Percentiles rank a stretch among this genome's conserved stretches.
Conservation (phyloP, 257 asterid genomes). For the Ballota nigra region DNA sequence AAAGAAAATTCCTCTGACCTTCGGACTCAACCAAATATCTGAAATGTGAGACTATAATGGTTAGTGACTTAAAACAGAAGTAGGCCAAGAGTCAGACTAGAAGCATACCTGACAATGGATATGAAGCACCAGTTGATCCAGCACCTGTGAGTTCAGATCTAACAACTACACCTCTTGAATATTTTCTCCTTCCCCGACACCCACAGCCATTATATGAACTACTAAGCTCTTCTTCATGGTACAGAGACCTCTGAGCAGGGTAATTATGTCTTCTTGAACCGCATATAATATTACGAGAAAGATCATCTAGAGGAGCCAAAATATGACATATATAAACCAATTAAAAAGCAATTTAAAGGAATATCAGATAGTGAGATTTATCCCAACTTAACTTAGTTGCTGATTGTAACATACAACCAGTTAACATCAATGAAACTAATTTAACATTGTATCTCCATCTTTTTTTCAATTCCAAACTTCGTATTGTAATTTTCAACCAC, state of each 20-base stretch:
- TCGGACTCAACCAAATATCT: conserved; percentile 60
- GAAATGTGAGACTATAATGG: conserved; percentile 24
- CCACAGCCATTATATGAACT: conserved; percentile 25
- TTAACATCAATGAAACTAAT: conserved; percentile 3
- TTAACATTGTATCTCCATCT: neutral
- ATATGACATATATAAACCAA: conserved; percentile 8
- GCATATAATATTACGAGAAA: conserved; percentile 27
- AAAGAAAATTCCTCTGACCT: conserved; percentile 75
- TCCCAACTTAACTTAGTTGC: neutral
- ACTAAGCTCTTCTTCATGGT: conserved; percentile 30
- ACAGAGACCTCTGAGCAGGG: conserved; percentile 34
- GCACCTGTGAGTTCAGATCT: conserved; percentile 74
- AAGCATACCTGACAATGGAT: conserved; percentile 62
- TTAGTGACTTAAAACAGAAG: conserved; percentile 3
- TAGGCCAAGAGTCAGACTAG: neutral
- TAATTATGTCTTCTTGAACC: conserved; percentile 24
- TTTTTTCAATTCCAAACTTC: neutral
- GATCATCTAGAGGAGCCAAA: conserved; percentile 33
- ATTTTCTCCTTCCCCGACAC: conserved; percentile 27
- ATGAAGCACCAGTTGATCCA: conserved; percentile 60
- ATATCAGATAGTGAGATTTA: neutral
- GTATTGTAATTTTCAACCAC: neutral
- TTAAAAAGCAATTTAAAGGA: neutral
- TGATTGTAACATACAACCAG: neutral
- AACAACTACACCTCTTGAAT: conserved; percentile 45